phyloP scores from a whole-genome alignment of 1,284 basidiomycete genomes.

The Boletus smithii region DNA sequence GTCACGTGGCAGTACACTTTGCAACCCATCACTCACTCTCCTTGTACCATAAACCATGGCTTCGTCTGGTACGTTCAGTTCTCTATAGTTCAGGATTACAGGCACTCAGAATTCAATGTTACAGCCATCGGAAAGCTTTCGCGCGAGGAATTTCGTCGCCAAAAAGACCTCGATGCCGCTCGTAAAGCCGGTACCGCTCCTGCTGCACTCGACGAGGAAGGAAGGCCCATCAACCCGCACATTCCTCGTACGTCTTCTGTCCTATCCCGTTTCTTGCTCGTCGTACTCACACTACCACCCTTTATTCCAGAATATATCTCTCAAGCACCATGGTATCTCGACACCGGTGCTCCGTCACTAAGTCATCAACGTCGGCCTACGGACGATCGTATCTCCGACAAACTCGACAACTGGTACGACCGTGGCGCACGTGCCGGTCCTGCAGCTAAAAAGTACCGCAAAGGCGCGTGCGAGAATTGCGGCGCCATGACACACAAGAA shows the following conservation, averaged over 20 bases:
- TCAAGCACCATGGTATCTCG: conserved; percentile 98
- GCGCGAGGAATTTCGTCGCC: conserved; percentile 87
- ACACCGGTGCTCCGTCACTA: conserved; percentile 86
- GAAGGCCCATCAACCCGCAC: conserved; percentile 95
- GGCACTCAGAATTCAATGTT: background rate
- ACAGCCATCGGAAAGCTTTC: conserved; percentile 78
- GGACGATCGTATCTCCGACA: conserved; percentile 61
- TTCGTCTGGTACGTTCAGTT: conserved; percentile 42
- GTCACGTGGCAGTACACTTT: conserved; percentile 17
- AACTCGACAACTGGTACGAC: conserved; percentile 91
- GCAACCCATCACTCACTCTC: background rate
- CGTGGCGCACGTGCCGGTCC: conserved; percentile 84
- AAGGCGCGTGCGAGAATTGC: conserved; percentile 98
- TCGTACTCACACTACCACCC: conserved; percentile 4
- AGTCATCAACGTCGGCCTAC: conserved; percentile 88
- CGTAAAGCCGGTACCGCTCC: conserved; percentile 97
- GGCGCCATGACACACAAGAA: conserved; percentile 94
- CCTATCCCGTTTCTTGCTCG: background rate
- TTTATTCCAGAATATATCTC: conserved; percentile 86
- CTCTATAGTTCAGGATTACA: background rate
- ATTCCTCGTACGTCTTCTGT: conserved; percentile 75
- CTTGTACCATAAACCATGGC: conserved; percentile 35
- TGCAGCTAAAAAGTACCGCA: conserved; percentile 93
- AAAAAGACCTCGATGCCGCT: conserved; percentile 94
- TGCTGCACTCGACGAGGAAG: conserved; percentile 91